Percentiles rank a stretch among this genome's conserved stretches.
These are phyloP conservation scores for Trichosporon inkin DNA, from an alignment of 1,284 basidiomycete genomes.

Conservation along the genomic window DNA sequence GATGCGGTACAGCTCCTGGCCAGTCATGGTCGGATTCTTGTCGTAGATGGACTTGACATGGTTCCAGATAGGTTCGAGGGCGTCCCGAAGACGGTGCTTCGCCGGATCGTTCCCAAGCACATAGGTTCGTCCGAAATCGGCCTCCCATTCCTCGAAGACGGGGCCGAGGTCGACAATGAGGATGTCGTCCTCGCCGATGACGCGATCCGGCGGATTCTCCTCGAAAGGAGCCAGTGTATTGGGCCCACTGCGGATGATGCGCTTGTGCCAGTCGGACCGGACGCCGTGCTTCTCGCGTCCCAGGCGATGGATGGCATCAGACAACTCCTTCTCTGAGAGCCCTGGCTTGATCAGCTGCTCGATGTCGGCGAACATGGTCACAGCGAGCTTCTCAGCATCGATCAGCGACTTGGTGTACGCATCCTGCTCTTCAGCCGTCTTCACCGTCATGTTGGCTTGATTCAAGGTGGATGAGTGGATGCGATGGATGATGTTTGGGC, in stretches of 20 bases:
- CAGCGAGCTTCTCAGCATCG: conserved; percentile 18
- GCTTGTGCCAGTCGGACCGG: conserved; percentile 24
- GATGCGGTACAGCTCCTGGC: conserved; percentile 19
- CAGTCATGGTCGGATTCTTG: conserved; percentile 16
- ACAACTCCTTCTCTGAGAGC: conserved; percentile 19
- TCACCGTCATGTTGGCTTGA: not conserved
- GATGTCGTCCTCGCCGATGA: conserved; percentile 20
- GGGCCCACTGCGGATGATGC: conserved; percentile 18
- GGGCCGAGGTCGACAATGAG: conserved; percentile 24
- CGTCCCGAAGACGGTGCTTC: conserved; percentile 16
- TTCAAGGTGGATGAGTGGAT: not conserved
- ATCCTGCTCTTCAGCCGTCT: conserved; percentile 9
- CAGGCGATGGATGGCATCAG: conserved; percentile 21
- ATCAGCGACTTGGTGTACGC: conserved; percentile 16
- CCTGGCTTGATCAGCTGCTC: conserved; percentile 17
- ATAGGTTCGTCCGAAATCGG: conserved; percentile 24
- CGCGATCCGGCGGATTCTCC: conserved; percentile 22
- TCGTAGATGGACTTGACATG: conserved; percentile 19
- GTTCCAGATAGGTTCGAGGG: conserved; percentile 20
- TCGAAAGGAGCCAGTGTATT: conserved; percentile 23
- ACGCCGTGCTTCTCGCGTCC: conserved; percentile 15
- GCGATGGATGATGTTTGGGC: too few species aligned
- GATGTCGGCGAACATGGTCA: conserved; percentile 20
- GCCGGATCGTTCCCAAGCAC: conserved; percentile 20
- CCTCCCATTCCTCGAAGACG: conserved; percentile 23